Conservation (phyloP, 169 alveolate genomes). For the Plasmodium gonderi region DNA sequence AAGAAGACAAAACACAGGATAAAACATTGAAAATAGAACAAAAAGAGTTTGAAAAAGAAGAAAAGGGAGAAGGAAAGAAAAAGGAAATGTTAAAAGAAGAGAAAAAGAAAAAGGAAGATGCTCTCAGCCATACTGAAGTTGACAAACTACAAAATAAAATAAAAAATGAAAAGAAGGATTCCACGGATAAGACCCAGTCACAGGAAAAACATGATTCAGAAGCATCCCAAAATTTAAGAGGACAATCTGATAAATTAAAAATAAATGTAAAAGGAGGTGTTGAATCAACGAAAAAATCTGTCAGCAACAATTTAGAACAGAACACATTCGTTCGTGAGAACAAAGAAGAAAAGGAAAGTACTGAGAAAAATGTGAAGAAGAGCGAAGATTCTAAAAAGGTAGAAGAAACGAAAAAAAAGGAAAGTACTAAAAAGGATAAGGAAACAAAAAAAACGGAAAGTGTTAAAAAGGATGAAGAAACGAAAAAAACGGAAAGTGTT, state of each 20-base stretch:
- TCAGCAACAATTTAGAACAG: too few relatives aligned
- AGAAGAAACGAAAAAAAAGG: neutral
- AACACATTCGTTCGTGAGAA: too few relatives aligned
- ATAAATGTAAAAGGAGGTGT: too few relatives aligned
- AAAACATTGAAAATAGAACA: neutral
- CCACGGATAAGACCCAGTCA: too few relatives aligned
- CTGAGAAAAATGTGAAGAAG: neutral
- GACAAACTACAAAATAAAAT: too few relatives aligned
- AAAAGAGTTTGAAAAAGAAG: neutral
- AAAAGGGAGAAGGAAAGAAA: neutral
- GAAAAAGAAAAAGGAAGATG: neutral
- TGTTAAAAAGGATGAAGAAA: neutral
- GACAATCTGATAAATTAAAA: too few relatives aligned
- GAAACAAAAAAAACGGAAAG: neutral
- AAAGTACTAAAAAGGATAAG: neutral
- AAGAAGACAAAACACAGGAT: neutral
- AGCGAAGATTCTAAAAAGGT: neutral
- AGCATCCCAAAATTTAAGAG: too few relatives aligned
- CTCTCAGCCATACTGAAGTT: too few relatives aligned
- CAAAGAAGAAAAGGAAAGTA: neutral
- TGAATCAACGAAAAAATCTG: too few relatives aligned
- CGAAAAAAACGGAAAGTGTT: neutral
- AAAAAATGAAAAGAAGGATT: too few relatives aligned
- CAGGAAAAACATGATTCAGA: too few relatives aligned
- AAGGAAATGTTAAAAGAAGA: neutral